Evolutionary conservation across 129 eudicot species (phyloP).

Genomic region (Centrapalus pauciflorus): DNA sequence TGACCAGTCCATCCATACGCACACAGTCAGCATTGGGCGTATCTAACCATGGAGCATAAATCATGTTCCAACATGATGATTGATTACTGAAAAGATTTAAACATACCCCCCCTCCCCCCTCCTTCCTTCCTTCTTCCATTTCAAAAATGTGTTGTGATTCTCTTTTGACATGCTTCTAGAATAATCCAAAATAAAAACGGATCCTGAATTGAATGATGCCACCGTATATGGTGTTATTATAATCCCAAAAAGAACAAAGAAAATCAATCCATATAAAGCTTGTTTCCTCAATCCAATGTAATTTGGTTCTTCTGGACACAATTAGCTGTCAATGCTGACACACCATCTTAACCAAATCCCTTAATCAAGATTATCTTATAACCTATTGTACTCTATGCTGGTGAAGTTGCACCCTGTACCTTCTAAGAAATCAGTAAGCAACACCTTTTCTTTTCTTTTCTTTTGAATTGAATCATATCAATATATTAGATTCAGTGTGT

Average conservation of each 20-base stretch:
- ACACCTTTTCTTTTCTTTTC: not conserved
- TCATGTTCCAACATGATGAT: slow-evolving; percentile 7
- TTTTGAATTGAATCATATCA: slow-evolving; percentile 10
- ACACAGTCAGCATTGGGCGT: not conserved
- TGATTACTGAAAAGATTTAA: not conserved
- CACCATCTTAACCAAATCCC: not conserved
- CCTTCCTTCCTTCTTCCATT: not conserved
- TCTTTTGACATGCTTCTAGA: not conserved
- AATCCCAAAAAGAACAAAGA: not conserved
- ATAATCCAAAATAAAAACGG: not conserved
- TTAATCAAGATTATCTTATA: not conserved
- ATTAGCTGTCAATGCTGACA: slow-evolving; percentile 19
- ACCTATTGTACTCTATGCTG: not conserved
- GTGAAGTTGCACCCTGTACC: not conserved
- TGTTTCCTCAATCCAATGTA: slow-evolving; percentile 7
- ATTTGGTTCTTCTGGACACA: not conserved
- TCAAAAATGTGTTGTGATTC: slow-evolving; percentile 10
- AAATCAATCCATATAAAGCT: slow-evolving; percentile 2
- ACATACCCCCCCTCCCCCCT: slow-evolving; percentile 4
- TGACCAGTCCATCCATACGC: not conserved
- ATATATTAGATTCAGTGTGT: slow-evolving; percentile 14
- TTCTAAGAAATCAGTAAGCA: not conserved
- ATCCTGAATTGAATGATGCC: not conserved
- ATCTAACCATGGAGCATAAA: not conserved
- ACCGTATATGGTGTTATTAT: not conserved